Conservation (phyloP, 164 flowering plant genomes). For the Hamamelis virginiana region DNA sequence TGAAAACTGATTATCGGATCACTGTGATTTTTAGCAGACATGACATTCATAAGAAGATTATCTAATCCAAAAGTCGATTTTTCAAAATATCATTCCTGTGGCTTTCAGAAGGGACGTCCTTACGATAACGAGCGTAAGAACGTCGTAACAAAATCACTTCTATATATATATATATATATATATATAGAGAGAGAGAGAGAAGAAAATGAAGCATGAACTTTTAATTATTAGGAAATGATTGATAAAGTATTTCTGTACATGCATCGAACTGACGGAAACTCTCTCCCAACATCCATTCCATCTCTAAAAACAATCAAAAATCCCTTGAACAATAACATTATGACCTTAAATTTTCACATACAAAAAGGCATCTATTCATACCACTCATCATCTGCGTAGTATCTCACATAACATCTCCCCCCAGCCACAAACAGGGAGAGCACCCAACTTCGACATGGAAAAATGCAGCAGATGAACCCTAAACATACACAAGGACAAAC, state of each 20-base stretch:
- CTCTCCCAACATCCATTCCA: background rate
- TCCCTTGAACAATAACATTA: slow-evolving; percentile 7
- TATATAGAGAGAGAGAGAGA: background rate
- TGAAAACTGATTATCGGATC: too few relatives aligned
- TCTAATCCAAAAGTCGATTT: too few relatives aligned
- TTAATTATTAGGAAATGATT: slow-evolving; percentile 15
- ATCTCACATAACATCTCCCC: background rate
- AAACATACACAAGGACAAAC: background rate
- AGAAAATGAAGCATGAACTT: slow-evolving; percentile 1
- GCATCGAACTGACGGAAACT: slow-evolving; percentile 3
- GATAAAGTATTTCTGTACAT: slow-evolving; percentile 14
- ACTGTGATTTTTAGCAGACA: too few relatives aligned
- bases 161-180: too few relatives aligned
- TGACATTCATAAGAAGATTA: too few relatives aligned
- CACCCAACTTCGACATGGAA: background rate
- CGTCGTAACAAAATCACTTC: too few relatives aligned
- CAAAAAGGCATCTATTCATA: slow-evolving; percentile 3
- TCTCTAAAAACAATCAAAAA: slow-evolving; percentile 12
- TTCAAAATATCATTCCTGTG: too few relatives aligned
- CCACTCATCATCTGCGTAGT: background rate
- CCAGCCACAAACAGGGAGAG: background rate
- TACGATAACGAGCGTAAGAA: too few relatives aligned
- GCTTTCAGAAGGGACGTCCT: too few relatives aligned
- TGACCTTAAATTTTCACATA: background rate
- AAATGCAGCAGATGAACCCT: background rate